Conservation (phyloP, 2,329 filamentous ascomycete species). For the Chaetomium globosum region DNA sequence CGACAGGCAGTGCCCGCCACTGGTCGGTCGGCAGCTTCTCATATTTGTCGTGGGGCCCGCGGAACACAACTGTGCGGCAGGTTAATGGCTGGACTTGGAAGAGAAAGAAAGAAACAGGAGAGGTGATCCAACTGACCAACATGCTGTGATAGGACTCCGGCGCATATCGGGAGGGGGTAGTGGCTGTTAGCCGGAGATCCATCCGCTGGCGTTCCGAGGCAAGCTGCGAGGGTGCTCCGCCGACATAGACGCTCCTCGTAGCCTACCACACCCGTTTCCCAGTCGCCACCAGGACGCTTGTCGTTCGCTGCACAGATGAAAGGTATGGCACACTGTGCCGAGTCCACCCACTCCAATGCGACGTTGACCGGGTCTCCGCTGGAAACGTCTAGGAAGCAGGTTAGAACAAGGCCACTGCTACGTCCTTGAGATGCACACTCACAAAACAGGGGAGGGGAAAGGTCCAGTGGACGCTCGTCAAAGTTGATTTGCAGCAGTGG, state of each 20-base stretch:
- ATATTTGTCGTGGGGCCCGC: constrained; percentile 69
- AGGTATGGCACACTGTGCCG: constrained; percentile 52
- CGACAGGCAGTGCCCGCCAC: constrained; percentile 67
- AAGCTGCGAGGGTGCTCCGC: constrained; percentile 71
- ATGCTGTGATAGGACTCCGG: constrained; percentile 69
- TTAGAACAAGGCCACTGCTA: constrained; percentile 29
- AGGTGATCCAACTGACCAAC: constrained; percentile 55
- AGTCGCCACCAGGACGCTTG: constrained; percentile 75
- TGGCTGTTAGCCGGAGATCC: constrained; percentile 52
- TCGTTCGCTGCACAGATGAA: constrained; percentile 77
- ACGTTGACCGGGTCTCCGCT: constrained; percentile 62
- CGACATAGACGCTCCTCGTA: constrained; percentile 75
- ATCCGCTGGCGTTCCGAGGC: constrained; percentile 63
- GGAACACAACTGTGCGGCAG: constrained; percentile 63
- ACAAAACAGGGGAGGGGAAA: constrained; percentile 51
- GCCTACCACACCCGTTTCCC: constrained; percentile 65
- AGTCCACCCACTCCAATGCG: constrained; percentile 58
- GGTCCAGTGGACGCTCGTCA: constrained; percentile 43
- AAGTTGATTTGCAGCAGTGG: constrained; percentile 52
- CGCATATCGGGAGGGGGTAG: constrained; percentile 72
- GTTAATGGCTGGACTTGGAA: constrained; percentile 4
- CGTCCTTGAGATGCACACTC: constrained; percentile 23
- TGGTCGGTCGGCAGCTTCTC: constrained; percentile 54
- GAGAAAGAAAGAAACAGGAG: not conserved
- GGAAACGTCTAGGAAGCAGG: constrained; percentile 48